Percentiles rank a stretch among this genome's conserved stretches.
These are phyloP conservation scores for Metschnikowia kofuensis DNA, from an alignment of 805 yeast genomes.

Conservation along the genomic window DNA sequence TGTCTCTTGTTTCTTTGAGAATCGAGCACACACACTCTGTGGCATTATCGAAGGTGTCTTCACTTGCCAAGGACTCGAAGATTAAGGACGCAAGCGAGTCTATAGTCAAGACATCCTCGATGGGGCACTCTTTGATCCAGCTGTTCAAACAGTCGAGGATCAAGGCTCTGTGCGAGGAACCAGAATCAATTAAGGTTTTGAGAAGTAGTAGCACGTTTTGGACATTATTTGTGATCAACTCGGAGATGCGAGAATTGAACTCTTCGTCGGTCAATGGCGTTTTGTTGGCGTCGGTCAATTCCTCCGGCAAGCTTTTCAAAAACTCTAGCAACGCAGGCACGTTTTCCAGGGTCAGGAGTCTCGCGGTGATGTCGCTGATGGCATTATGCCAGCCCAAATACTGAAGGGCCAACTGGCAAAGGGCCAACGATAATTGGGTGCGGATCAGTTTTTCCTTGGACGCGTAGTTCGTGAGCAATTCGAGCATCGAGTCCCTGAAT, in stretches of 20 bases:
- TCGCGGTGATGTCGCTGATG: conserved; percentile 59
- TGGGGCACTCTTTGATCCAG: conserved; percentile 87
- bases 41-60: conserved; percentile 76
- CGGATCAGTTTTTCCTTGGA: conserved; percentile 54
- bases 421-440: conserved; percentile 77
- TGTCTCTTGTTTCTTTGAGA: conserved; percentile 76
- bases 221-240: conserved; percentile 64
- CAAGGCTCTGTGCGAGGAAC: conserved; percentile 27
- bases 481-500: conserved; percentile 67
- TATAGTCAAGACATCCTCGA: conserved; percentile 61
- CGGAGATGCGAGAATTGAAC: conserved; percentile 58
- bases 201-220: conserved; percentile 64
- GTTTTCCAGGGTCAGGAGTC: conserved; percentile 39
- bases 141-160: conserved; percentile 77
- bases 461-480: conserved; percentile 48
- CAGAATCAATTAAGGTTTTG: conserved; percentile 40
- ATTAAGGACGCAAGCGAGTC: conserved; percentile 66
- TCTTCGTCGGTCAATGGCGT: conserved; percentile 83
- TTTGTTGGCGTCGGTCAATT: conserved; percentile 70
- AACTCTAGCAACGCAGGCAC: conserved; percentile 65
- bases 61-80: conserved; percentile 56
- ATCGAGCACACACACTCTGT: conserved; percentile 84
- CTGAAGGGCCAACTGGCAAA: conserved; percentile 82
- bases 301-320: conserved; percentile 87
- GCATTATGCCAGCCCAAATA: conserved; percentile 70